These are phyloP conservation scores for Cladophialophora immunda DNA, from an alignment of 2,329 filamentous ascomycete genomes.

Conservation along the genomic window DNA sequence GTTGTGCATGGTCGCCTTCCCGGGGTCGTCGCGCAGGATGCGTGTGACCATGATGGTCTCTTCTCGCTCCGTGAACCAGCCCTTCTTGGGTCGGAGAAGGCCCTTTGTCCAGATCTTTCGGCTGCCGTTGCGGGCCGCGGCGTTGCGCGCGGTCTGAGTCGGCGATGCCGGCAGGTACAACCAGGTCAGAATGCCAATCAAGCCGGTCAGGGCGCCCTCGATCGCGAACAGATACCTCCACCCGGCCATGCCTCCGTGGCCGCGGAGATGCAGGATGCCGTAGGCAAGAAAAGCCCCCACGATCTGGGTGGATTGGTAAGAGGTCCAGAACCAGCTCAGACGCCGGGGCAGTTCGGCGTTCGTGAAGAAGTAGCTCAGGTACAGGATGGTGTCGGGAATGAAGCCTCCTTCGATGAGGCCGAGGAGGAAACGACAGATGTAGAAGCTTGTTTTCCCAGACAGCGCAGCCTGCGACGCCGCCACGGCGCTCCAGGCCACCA, in stretches of 20 bases:
- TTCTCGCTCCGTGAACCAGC: slow-evolving; percentile 70
- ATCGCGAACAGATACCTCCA: slow-evolving; percentile 51
- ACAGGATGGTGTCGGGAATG: slow-evolving; percentile 53
- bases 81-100: slow-evolving; percentile 47
- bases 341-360: slow-evolving; percentile 73
- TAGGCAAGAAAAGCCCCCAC: slow-evolving; percentile 40
- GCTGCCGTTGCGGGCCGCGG: slow-evolving; percentile 40
- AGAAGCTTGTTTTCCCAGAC: slow-evolving; percentile 51
- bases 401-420: slow-evolving; percentile 64
- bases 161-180: slow-evolving; percentile 71
- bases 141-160: slow-evolving; percentile 66
- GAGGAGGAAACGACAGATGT: slow-evolving; percentile 52
- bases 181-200: slow-evolving; percentile 65
- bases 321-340: slow-evolving; percentile 75
- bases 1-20: slow-evolving; percentile 69
- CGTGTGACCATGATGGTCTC: slow-evolving; percentile 69
- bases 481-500: slow-evolving; percentile 61
- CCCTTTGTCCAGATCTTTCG: slow-evolving; percentile 56
- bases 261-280: slow-evolving; percentile 47
- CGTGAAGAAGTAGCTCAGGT: slow-evolving; percentile 73
- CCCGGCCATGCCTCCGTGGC: slow-evolving; percentile 57
- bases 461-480: slow-evolving; percentile 56
- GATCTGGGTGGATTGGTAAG: slow-evolving; percentile 53
- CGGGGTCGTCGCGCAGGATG: slow-evolving; percentile 67
- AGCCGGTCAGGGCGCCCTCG: slow-evolving; percentile 56